phyloP scores from a whole-genome alignment of 176 grass and related monocot genomes.

The Musa troglodytarum region DNA sequence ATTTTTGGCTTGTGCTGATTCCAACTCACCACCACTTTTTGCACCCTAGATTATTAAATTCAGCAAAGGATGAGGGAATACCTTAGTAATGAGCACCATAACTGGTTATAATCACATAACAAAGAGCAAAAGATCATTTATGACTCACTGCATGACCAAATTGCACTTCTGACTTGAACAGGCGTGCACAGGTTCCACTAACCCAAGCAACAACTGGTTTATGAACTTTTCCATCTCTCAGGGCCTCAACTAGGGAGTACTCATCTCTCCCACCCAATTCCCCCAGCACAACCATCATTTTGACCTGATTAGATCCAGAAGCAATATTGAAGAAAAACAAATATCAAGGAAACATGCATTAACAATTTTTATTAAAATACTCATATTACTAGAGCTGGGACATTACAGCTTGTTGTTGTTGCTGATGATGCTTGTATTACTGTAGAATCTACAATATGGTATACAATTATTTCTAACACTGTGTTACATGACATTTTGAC shows the following conservation, averaged over 20 bases:
- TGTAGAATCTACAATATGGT: too few species aligned
- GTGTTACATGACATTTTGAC: background rate
- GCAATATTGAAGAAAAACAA: background rate
- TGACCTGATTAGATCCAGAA: constrained; percentile 51
- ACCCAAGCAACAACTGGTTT: constrained; percentile 99
- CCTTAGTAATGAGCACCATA: constrained; percentile 2
- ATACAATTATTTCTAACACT: too few species aligned
- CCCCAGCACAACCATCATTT: constrained; percentile 98
- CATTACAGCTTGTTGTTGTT: too few species aligned
- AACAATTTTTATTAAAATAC: background rate
- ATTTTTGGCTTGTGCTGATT: constrained; percentile 97
- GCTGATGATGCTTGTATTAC: too few species aligned
- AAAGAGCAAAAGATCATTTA: background rate
- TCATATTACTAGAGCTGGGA: too few species aligned
- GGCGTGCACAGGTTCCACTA: constrained; percentile 80
- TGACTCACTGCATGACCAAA: constrained; percentile 95
- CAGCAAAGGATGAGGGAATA: constrained; percentile 10
- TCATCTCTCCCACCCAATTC: constrained; percentile 93
- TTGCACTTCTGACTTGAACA: constrained; percentile 99
- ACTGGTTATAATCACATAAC: background rate
- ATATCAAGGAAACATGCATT: background rate
- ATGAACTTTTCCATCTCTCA: constrained; percentile 93
- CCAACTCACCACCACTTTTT: constrained; percentile 93
- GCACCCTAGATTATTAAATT: constrained; percentile 50
- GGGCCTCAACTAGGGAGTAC: constrained; percentile 90